phyloP scores from a whole-genome alignment of 805 yeast genomes.

The Metschnikowia koreensis region DNA sequence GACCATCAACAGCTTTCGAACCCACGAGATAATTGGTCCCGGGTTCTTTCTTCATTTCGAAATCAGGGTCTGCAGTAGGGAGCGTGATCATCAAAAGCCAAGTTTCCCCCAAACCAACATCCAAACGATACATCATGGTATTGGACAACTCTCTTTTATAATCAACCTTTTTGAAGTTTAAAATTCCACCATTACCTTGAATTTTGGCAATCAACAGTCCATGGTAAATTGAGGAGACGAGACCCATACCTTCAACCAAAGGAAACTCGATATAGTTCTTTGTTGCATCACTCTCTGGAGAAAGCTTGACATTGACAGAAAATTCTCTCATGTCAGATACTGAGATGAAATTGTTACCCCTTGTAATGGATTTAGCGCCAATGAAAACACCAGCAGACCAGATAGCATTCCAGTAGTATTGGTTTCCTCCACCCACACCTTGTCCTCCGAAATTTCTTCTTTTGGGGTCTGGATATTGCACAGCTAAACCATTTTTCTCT shows the following conservation, averaged over 20 bases:
- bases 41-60: conserved; percentile 31
- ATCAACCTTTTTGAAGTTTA: background rate
- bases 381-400: conserved; percentile 54
- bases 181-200: conserved; percentile 4
- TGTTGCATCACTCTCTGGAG: conserved; percentile 20
- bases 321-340: conserved; percentile 51
- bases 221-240: conserved; percentile 50
- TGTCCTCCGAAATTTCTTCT: conserved; percentile 46
- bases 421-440: conserved; percentile 42
- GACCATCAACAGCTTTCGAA: conserved; percentile 35
- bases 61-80: conserved; percentile 6
- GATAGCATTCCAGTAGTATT: conserved; percentile 55
- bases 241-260: conserved; percentile 63
- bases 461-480: conserved; percentile 51
- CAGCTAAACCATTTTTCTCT: conserved; percentile 54
- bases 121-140: conserved; percentile 36
- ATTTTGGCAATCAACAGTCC: conserved; percentile 50
- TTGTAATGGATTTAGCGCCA: conserved; percentile 49
- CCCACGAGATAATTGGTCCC: conserved; percentile 34
- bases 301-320: conserved; percentile 24
- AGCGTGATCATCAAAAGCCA: conserved; percentile 54
- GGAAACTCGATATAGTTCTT: conserved; percentile 45
- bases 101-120: conserved; percentile 37
- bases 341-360: conserved; percentile 28
- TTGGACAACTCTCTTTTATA: background rate